Evolutionary conservation across 305 asterid genomes (phyloP), one percentile per base, ranked within the genome.

Genomic region (Salvia sclarea): DNA sequence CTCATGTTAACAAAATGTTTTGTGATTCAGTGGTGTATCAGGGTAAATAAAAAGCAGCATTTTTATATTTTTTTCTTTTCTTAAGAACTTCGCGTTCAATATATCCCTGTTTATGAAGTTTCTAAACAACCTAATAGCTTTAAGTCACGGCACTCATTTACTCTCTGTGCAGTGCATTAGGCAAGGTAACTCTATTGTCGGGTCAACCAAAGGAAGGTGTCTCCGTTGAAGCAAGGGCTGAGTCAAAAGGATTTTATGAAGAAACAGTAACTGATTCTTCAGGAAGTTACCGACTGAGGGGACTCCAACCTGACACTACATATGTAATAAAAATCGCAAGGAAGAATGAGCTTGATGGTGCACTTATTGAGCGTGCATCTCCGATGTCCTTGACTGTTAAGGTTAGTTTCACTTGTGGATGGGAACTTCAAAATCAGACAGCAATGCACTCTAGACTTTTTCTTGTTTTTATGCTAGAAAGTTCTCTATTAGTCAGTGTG

Each of bases 171-270:
- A 93, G 97, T 81, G 98, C 95, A 59, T 77, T 90, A 85, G 98
- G 97, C 60, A 78, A 78, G 72, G 87, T 93, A 71, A 82, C 86
- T 54, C 85, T 93, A 75, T 80, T 93, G 83, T 93, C 97, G 56
- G 97, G 96, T 80, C 96, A 83, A 75, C 95, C 97, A 66, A 86
- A 83, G 80, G 96, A 87, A 80, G 94, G 95, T 63, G 85, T 93
- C 64, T 70, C 94, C 20, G 82, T 90, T 62, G 98, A 90, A 84
- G 98, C 98, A 43, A 86, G 96, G 70, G 89, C 98, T 3, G 95
- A 90, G 82, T 81, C 92, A 8, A 75, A 83, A 85, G 95, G 97
- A 74, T 88, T 84, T 82, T 93, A 88, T 76, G 98, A 93, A 81
- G 96, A 90, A 82, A 86, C 98, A 13, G 69, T 84, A 47, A 86